These are phyloP conservation scores for Pseudogymnoascus sp. DNA, from an alignment of 2,329 filamentous ascomycete genomes.

Conservation along the genomic window DNA sequence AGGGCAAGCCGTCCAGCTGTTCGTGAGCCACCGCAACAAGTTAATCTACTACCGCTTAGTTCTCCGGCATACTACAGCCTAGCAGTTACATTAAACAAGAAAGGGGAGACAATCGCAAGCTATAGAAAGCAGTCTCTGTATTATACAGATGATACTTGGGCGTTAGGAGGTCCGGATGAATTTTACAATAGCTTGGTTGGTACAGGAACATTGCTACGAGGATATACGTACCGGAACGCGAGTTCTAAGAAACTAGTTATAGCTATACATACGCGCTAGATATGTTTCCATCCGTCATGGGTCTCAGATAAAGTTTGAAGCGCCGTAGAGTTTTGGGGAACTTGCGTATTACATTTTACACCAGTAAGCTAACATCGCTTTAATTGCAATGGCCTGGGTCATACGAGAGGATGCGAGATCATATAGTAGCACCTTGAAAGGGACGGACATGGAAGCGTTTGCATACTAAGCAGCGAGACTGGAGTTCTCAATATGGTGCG, in stretches of 20 bases:
- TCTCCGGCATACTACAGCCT: conserved; percentile 49
- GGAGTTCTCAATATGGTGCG: conserved; percentile 52
- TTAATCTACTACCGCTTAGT: conserved; percentile 17
- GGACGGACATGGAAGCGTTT: conserved; percentile 66
- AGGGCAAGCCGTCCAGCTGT: conserved; percentile 38
- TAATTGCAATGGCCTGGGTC: conserved; percentile 74
- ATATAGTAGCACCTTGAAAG: conserved; percentile 42
- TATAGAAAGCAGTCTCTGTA: conserved; percentile 56
- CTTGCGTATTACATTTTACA: conserved; percentile 48
- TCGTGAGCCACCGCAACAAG: conserved; percentile 33
- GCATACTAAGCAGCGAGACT: conserved; percentile 70
- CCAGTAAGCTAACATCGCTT: conserved; percentile 51
- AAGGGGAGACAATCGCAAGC: conserved; percentile 54
- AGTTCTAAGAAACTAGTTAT: conserved; percentile 6
- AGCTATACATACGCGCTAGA: not conserved
- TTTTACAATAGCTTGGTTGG: conserved; percentile 41
- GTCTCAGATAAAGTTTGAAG: conserved; percentile 52
- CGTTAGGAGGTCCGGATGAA: conserved; percentile 44
- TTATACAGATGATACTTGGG: conserved; percentile 56
- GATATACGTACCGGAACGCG: conserved; percentile 34
- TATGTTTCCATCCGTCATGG: conserved; percentile 39
- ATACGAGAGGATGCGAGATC: conserved; percentile 45
- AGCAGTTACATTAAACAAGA: conserved; percentile 46
- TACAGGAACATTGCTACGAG: conserved; percentile 50
- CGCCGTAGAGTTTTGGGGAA: conserved; percentile 43